Evolutionary conservation across 169 alveolate genomes (phyloP), one percentile per base, ranked within the genome.

Genomic region (Plasmodium yoelii): DNA sequence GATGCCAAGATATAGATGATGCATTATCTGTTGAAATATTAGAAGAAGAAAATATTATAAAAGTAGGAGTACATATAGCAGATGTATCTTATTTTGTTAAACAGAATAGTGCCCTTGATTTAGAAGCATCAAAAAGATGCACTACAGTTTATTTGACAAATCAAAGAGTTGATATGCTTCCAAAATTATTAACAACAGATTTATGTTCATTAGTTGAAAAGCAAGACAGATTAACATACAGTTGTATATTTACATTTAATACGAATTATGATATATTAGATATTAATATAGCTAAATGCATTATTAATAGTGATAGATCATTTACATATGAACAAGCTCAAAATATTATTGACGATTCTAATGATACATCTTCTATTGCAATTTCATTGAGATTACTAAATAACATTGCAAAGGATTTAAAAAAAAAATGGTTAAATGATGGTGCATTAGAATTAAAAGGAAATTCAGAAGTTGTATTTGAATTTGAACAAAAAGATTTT

Each of bases 51-150:
- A 80, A 88, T 6, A 69, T 88, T 80, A 87, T 93, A 42, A 94
- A 95, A 92, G 95, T 99, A 7, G 99, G 99, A 15, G 99, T 99
- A 9, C 99, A 99, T 91, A 99, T 99, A 55, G 99, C 99, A 2
- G 99, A 99, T 92, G 99, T 99, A 5, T 96, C 99, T 49, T 98
- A 98, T 90, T 99, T 97, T 92, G 99, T 99, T 1, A 95, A 94
- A 68, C 97, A 99, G 15, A 99, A 96, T 42, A 95, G 98, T 15
- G 96, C 98, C 59, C 94, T 99, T 4, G 99, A 99, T 95, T 95
- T 93, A 63, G 99, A 98, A 93, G 99, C 99, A 0, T 97, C 99
- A 10, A 96, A 97, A 92, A 94, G 99, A 86, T 97, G 99, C 88
- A 97, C 97, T 2, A 95, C 97, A 9, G 99, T 98, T 12, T 99